Conservation (phyloP, 352 stramenopile species). For the Globisporangium abappressorium region DNA sequence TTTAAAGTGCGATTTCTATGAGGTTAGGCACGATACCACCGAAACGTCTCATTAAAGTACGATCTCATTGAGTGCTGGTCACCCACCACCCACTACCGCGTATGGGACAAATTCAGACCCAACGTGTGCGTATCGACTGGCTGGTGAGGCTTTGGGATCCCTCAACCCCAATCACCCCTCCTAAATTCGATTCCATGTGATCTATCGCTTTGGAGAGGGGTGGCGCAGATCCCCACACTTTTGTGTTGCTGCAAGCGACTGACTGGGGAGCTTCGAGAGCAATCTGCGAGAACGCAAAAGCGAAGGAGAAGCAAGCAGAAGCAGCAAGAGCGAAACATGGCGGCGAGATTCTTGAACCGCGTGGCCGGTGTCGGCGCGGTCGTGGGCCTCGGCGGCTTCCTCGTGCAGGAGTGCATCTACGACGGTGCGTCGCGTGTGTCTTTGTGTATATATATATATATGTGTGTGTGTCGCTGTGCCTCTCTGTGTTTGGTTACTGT, state of each 20-base stretch:
- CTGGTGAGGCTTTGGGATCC: too few relatives aligned
- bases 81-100: neutral
- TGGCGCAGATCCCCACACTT: neutral
- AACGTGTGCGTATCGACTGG: too few relatives aligned
- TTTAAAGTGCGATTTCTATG: too few relatives aligned
- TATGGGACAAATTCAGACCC: neutral
- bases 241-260: neutral
- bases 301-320: conserved; percentile 6
- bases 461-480: neutral
- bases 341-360: conserved; percentile 73
- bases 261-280: neutral
- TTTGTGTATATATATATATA: neutral
- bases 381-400: conserved; percentile 66
- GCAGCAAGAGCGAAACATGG: conserved; percentile 38
- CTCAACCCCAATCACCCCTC: neutral
- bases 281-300: neutral
- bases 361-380: conserved; percentile 50
- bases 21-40: neutral
- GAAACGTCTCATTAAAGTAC: neutral
- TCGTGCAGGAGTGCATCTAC: conserved; percentile 80
- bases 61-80: neutral
- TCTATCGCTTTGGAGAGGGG: neutral
- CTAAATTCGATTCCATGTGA: neutral
- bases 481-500: neutral
- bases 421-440: conserved; percentile 48